phyloP scores from a whole-genome alignment of 352 stramenopile species.

The Saprolegnia parasitica region DNA sequence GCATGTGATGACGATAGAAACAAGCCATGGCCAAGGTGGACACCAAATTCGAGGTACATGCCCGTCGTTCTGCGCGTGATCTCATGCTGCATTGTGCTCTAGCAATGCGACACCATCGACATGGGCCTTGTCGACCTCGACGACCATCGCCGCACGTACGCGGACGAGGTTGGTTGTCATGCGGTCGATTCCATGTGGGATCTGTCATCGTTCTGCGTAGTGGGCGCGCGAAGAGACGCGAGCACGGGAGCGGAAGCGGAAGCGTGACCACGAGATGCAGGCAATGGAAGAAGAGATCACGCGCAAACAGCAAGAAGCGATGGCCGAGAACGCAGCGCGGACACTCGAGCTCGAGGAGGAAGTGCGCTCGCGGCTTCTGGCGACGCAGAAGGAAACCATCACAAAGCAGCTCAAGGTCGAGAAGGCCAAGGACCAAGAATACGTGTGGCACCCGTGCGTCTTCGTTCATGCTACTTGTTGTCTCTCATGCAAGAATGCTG shows the following conservation, averaged over 20 bases:
- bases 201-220: conserved; percentile 32
- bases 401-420: conserved; percentile 51
- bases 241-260: conserved; percentile 47
- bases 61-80: no score
- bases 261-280: conserved; percentile 59
- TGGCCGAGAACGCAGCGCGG: conserved; percentile 65
- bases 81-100: conserved; percentile 2
- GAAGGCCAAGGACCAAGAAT: conserved; percentile 51
- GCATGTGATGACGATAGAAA: conserved; percentile 35
- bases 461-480: no score
- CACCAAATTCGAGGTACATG: conserved; percentile 57
- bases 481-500: neutral
- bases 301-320: conserved; percentile 58
- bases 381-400: conserved; percentile 55
- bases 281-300: conserved; percentile 63
- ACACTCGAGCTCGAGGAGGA: conserved; percentile 69
- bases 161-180: conserved; percentile 50
- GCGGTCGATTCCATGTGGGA: neutral
- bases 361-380: conserved; percentile 53
- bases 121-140: conserved; percentile 65
- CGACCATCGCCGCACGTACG: conserved; percentile 60
- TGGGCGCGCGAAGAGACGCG: conserved; percentile 54
- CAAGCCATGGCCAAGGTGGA: conserved; percentile 57
- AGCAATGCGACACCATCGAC: conserved; percentile 83
- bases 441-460: conserved; percentile 81